These are phyloP conservation scores for Neoscytalidium dimidiatum DNA, from an alignment of 2,329 filamentous ascomycete genomes.

Conservation along the genomic window DNA sequence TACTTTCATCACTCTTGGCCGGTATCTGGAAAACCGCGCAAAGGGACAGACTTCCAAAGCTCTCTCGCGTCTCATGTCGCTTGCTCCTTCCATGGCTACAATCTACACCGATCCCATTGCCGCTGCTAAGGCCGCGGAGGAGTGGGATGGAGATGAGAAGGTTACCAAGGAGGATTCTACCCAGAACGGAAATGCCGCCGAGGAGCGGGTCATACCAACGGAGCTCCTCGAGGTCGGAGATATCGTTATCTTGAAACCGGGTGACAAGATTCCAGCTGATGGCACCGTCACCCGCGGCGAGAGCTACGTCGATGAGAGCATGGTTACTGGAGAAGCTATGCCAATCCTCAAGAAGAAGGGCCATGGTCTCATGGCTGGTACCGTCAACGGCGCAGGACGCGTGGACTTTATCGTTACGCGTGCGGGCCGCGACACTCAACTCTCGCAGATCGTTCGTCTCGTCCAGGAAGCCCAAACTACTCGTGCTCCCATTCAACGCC, in stretches of 20 bases:
- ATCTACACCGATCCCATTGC: constrained; percentile 96
- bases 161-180: constrained; percentile 28
- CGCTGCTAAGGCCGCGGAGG: constrained; percentile 84
- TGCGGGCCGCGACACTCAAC: constrained; percentile 90
- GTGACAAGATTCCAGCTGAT: constrained; percentile 95
- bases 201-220: constrained; percentile 85
- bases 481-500: constrained; percentile 87
- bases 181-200: constrained; percentile 62
- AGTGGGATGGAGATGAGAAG: constrained; percentile 60
- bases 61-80: constrained; percentile 89
- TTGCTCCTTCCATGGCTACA: constrained; percentile 94
- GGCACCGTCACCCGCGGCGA: constrained; percentile 84
- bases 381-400: constrained; percentile 90
- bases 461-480: constrained; percentile 96
- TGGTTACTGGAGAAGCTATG: constrained; percentile 97
- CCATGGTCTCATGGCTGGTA: constrained; percentile 81
- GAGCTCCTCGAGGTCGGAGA: constrained; percentile 94
- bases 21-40: constrained; percentile 89
- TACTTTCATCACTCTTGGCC: constrained; percentile 88
- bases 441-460: constrained; percentile 97
- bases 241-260: constrained; percentile 87
- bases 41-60: constrained; percentile 97
- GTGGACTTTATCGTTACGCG: constrained; percentile 91
- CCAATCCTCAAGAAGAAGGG: constrained; percentile 88
- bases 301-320: constrained; percentile 94